A percentile compares a stretch with the other conserved stretches of the same genome.
Evolutionary conservation across 176 grass and related monocot genomes (phyloP).

Genomic region (Melocanna baccifera): DNA sequence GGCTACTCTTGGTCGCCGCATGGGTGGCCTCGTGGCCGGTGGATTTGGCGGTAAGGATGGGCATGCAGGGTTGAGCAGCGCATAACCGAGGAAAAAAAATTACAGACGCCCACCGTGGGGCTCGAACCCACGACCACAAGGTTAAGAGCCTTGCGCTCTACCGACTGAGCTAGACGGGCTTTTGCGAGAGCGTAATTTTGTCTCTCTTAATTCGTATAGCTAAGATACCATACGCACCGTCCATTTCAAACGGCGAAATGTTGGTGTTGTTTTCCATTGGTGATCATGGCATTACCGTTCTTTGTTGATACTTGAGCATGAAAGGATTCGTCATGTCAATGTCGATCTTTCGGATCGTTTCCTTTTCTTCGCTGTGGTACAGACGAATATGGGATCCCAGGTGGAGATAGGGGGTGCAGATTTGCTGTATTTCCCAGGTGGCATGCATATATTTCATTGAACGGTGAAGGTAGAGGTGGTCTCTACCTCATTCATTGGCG

Average conservation of each 20-base stretch:
- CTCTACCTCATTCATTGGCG: too few species aligned
- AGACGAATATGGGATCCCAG: not conserved
- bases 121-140: constrained; percentile 68
- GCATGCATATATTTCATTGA: not conserved
- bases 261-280: not conserved
- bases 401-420: too few species aligned
- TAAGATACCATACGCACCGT: too few species aligned
- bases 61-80: not conserved
- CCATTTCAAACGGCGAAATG: not conserved
- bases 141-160: constrained; percentile 41
- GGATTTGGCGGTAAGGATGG: not conserved
- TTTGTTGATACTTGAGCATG: not conserved
- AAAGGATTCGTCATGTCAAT: not conserved
- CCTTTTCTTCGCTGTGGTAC: not conserved
- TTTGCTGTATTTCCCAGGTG: not conserved
- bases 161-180: constrained; percentile 48
- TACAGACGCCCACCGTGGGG: constrained; percentile 47
- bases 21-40: too few species aligned
- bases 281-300: not conserved
- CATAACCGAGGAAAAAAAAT: not conserved
- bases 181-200: too few species aligned
- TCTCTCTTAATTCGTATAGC: accelerated
- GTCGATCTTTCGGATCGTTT: not conserved
- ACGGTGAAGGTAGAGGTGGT: too few species aligned
- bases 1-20: too few species aligned